Conservation (phyloP, 345 rosid species). For the Rhizophora apiculata region DNA sequence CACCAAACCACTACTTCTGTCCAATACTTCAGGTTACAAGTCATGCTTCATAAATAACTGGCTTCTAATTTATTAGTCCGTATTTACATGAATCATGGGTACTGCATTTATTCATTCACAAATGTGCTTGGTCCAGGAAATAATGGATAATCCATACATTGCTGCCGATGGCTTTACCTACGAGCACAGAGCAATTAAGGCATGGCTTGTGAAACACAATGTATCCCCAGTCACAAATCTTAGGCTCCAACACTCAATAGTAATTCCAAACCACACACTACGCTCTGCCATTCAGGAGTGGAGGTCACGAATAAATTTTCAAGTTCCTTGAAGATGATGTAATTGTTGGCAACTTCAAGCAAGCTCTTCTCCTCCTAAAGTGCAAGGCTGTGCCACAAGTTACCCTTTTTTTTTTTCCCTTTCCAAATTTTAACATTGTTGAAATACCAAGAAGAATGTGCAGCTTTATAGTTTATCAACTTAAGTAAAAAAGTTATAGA, state of each 20-base stretch:
- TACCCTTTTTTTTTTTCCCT: background rate
- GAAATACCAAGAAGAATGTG: constrained; percentile 5
- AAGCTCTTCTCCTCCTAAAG: background rate
- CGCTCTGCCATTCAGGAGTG: constrained; percentile 73
- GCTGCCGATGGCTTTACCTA: constrained; percentile 89
- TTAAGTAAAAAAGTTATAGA: background rate
- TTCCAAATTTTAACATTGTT: background rate
- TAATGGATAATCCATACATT: constrained; percentile 86
- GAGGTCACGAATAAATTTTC: constrained; percentile 46
- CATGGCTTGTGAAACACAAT: constrained; percentile 62
- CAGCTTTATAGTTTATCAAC: background rate
- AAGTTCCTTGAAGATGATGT: constrained; percentile 2
- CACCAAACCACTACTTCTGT: constrained; percentile 73
- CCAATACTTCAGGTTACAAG: constrained; percentile 73
- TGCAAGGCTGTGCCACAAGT: background rate
- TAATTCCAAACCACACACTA: constrained; percentile 63
- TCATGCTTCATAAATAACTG: background rate
- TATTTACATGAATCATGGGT: background rate
- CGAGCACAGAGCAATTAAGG: constrained; percentile 65
- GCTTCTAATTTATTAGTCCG: background rate
- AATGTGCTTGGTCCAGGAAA: constrained; percentile 46
- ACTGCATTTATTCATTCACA: background rate
- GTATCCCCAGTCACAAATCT: constrained; percentile 77
- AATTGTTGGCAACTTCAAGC: background rate
- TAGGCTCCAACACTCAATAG: constrained; percentile 39